Percentiles rank a stretch among this genome's conserved stretches.
These are phyloP conservation scores for Mortierella sp. DNA, from an alignment of 371 early-diverging fungal species.

Conservation along the genomic window DNA sequence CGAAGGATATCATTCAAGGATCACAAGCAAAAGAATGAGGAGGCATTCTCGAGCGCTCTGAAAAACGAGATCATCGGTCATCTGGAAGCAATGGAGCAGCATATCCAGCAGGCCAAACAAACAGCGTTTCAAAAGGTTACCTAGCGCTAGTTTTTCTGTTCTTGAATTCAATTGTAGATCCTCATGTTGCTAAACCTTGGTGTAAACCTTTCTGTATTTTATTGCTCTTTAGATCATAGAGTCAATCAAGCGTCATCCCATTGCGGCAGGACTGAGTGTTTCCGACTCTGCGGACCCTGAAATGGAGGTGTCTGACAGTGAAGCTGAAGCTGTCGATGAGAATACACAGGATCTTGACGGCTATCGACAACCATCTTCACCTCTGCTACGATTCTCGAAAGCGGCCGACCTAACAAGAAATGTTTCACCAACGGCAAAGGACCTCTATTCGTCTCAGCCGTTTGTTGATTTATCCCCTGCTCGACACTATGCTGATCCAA, in stretches of 20 bases:
- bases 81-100: slow-evolving; percentile 23
- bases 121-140: slow-evolving; percentile 31
- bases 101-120: slow-evolving; percentile 35
- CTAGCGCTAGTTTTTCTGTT: not conserved
- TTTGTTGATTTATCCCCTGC: not conserved
- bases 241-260: slow-evolving; percentile 20
- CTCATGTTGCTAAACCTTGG: not conserved
- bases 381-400: slow-evolving; percentile 25
- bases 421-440: not conserved
- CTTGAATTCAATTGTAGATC: not conserved
- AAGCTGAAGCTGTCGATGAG: not conserved
- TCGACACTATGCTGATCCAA: too few relatives aligned
- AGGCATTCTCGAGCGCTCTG: not conserved
- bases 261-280: slow-evolving; percentile 7
- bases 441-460: not conserved
- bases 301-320: slow-evolving; percentile 5
- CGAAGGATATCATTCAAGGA: slow-evolving; percentile 21
- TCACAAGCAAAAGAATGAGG: not conserved
- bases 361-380: slow-evolving; percentile 21
- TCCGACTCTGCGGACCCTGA: not conserved
- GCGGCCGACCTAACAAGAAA: not conserved
- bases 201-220: not conserved
- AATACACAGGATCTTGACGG: not conserved
- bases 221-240: slow-evolving; percentile 17
- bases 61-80: slow-evolving; percentile 21